Evolutionary conservation across 345 rosid species (phyloP), one percentile per base, ranked within the genome.

Genomic region (Dipteronia sinensis): DNA sequence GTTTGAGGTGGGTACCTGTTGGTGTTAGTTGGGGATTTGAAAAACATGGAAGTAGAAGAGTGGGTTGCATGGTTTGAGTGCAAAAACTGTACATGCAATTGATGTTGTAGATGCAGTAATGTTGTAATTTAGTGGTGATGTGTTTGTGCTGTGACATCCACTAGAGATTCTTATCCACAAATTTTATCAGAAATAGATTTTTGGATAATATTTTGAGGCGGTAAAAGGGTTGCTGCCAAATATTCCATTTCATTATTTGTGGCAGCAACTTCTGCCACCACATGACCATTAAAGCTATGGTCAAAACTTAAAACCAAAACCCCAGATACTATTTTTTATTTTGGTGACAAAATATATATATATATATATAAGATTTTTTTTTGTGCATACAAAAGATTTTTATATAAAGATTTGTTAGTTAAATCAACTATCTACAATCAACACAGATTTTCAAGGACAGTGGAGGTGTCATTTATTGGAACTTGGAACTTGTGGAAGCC

Each of bases 121-220:
- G 72, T 64, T 75, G 82, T 82, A 65, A 61, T 61, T 17, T 76
- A 59, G 78, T 56, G 82, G 79, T 65, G 2, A 22, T 13, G 78
- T 11, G 86, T 71, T 20, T 82, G 88, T 74, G 82, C 70, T 66
- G 71, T 56, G 81, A 68, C 72, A 70, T 74, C 80, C 80, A 65
- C 47, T 31, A 27, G 78, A 75, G 79, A 87, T 76, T 87, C 89
- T 90, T 88, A 85, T 90, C 91, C 93, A 90, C 90, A 84, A 74
- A 65, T 74, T 72, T 80, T 81, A 79, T 84, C 89, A 82, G 49
- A 66, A 73, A 25, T 69, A 62, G 83, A 79, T 82, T 78, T 73
- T 72, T 59, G 82, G 68, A 46, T 75, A 70, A 23, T 59, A 27
- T 80, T 81, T 56, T 76, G 79, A 83, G 82, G 77, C 25, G 56